phyloP scores from a whole-genome alignment of 2,329 filamentous ascomycete genomes.

The Diaporthe nobilis region DNA sequence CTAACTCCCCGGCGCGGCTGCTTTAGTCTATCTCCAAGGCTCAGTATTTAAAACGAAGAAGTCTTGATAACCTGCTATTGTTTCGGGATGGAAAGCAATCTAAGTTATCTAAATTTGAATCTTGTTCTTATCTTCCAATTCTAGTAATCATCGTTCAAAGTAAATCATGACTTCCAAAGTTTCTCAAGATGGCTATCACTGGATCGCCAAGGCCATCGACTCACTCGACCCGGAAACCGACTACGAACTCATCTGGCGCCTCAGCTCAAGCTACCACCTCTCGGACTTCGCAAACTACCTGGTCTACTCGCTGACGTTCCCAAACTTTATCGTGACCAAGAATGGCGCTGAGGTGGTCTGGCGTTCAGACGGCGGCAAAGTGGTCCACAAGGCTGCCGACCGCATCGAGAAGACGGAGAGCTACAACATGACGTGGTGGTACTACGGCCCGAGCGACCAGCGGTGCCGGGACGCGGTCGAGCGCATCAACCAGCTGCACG shows the following conservation, averaged over 20 bases:
- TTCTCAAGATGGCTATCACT: conserved; percentile 17
- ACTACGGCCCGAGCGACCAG: not conserved
- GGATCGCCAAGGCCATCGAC: conserved; percentile 22
- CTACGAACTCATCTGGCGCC: conserved; percentile 17
- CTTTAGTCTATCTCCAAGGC: not conserved
- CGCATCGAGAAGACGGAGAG: conserved; percentile 12
- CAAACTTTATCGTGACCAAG: conserved; percentile 1
- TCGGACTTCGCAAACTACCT: conserved; percentile 14
- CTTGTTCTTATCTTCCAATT: not conserved
- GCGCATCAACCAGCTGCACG: conserved; percentile 22
- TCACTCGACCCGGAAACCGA: conserved; percentile 12
- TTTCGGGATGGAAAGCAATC: not conserved
- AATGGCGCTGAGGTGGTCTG: conserved; percentile 10
- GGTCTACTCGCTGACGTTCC: conserved; percentile 3
- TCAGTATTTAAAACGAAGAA: not conserved
- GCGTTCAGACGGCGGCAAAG: conserved; percentile 19
- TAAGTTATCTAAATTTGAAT: not conserved
- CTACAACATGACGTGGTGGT: conserved; percentile 26
- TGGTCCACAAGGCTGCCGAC: conserved; percentile 14
- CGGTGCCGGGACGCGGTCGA: conserved; percentile 3
- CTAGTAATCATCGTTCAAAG: not conserved
- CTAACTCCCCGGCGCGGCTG: conserved; percentile 19
- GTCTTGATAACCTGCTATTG: not conserved
- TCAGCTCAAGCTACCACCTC: conserved; percentile 9
- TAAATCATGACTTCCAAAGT: not conserved